Evolutionary conservation across 768 basidiomycete genomes (phyloP), one percentile per base, ranked within the genome.

Genomic region (Lactifluus subvellereus): DNA sequence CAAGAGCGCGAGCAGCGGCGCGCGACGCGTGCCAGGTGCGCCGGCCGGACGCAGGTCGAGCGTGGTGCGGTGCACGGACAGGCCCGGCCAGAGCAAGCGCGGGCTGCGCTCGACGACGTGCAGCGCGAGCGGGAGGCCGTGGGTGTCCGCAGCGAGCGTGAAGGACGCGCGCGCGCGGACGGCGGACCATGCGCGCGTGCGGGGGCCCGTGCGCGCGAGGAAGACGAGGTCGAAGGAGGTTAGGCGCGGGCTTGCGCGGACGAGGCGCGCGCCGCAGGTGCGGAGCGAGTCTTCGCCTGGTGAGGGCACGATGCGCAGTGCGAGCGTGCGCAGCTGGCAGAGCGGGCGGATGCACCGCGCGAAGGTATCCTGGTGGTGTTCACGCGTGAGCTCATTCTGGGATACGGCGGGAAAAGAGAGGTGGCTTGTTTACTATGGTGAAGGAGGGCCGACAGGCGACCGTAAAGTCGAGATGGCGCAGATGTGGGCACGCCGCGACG

Each of bases 401-500:
- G 27, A 27, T 27, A 27, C 2, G 27, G 27, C 27, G 27, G 18
- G 9, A 22, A 10, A 8, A 27, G 38, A 14, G 38, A 18, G 11
- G 16, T 27, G 27, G 49, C 22, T 51, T 56, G 73, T 82, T 65
- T 71, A 88, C 88, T 43, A 91, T 77, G 61, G 85, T 86, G 72
- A 91, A 86, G 0, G 87, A 88, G 11, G 89, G 85, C 67, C 83
- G 85, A 67, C 83, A 83, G 13, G 80, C 78, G 69, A 86, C 88
- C 16, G 84, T 83, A 47, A 91, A 73, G 65, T 87, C 83, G 8
- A 91, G 77, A 69, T 84, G 81, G 38, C 75, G 77, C 42, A 91
- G 76, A 57, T 80, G 79, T 11, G 88, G 88, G 68, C 88, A 89
- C 0, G 85, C 80, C 13, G 82, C 74, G 57, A 84, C 82, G 60